phyloP scores from a whole-genome alignment of 345 rosid genomes.

The Euphorbia peplus region DNA sequence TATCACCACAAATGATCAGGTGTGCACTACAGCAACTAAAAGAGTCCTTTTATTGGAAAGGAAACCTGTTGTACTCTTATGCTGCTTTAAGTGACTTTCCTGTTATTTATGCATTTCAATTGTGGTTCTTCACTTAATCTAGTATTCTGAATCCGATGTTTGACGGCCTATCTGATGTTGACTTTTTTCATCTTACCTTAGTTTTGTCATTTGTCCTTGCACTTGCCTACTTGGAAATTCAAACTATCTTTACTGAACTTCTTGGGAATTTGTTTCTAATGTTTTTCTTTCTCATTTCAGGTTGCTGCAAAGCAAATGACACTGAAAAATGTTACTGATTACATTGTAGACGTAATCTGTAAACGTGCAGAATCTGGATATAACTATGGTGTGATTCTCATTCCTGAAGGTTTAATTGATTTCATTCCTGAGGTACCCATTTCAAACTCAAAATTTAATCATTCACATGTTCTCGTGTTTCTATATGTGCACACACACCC shows the following conservation, averaged over 20 bases:
- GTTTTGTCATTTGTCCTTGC: not conserved
- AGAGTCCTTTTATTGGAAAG: not conserved
- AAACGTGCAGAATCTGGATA: conserved; percentile 68
- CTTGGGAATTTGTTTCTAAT: not conserved
- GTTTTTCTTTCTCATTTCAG: conserved; percentile 33
- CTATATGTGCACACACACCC: not conserved
- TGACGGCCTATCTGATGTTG: not conserved
- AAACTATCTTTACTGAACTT: not conserved
- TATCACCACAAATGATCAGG: not conserved
- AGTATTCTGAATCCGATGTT: not conserved
- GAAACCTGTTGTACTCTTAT: not conserved
- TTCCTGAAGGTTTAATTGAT: conserved; percentile 98
- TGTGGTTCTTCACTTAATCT: not conserved
- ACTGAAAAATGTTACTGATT: conserved; percentile 80
- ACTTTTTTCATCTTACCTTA: not conserved
- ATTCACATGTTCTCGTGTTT: not conserved
- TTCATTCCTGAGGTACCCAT: conserved; percentile 87
- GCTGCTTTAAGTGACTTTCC: not conserved
- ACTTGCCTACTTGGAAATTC: not conserved
- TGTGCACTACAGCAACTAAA: not conserved
- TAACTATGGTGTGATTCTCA: conserved; percentile 88
- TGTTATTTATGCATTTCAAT: not conserved
- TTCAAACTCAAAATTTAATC: not conserved
- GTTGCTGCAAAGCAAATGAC: conserved; percentile 77
- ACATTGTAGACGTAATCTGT: conserved; percentile 76